Evolutionary conservation across 208 protist species (phyloP), one percentile per base, ranked within the genome.

Genomic region (Trichomonas tenax): DNA sequence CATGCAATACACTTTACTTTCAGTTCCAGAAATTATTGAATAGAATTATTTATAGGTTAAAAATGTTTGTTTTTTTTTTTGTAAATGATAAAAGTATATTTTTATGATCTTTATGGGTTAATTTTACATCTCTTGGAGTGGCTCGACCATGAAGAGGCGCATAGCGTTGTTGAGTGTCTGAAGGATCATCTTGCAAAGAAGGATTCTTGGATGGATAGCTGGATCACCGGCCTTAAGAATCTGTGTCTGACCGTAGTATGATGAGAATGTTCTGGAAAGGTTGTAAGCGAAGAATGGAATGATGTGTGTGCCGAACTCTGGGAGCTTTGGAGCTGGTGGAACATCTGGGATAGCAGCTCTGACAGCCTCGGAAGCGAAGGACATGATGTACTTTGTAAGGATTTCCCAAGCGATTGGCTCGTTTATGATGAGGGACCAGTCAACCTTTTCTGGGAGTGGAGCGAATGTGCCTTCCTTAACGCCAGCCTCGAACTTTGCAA

Each of bases 401-500:
- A 89, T 48, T 89, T 89, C 82, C 82, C 82, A 89, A 31, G 23
- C 82, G 23, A 44, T n/a, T 44, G 34, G 40, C 14, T 89, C 82
- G 40, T 44, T 89, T 8, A 48, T 9, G 58, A 72, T 72, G 40
- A 89, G 40, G 10, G 40, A 44, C 82, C 82, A 89, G 40, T 89
- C 36, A 38, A 89, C 41, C 14, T 89, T 14, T 48, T 89, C 82
- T 44, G 34, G 34, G 6, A 23, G 9, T n/a, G 34, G n/a, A 89
- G 34, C 36, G 82, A 48, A 46, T 31, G 4, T 46, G 10, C 82
- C 82, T n/a, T 89, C 40, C 40, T 89, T 89, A 17, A 89, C 82
- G 40, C 82, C 82, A n/a, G 36, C 23, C 23, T 89, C 82, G 82
- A 89, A 46, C 63, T 98, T 98, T 41, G 97, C 95, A 46, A 98